These are phyloP conservation scores for Gymnopilus junonius DNA, from an alignment of 768 basidiomycete species.

Conservation along the genomic window DNA sequence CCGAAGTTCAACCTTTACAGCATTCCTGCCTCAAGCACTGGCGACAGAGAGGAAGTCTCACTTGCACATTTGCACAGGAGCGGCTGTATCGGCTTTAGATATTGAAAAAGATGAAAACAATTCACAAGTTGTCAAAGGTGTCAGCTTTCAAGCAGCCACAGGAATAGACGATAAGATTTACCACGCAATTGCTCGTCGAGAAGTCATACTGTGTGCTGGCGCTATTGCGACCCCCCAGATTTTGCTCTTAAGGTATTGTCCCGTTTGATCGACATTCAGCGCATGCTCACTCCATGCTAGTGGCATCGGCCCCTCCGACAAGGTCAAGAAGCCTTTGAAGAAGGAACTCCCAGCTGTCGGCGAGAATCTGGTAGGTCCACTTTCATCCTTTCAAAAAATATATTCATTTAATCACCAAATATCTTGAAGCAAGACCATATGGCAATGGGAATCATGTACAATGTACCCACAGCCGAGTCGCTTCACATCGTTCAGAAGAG, in stretches of 20 bases:
- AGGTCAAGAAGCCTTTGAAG: not conserved
- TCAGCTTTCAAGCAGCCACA: not conserved
- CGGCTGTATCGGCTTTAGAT: not conserved
- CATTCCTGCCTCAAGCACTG: not conserved
- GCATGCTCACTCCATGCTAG: not conserved
- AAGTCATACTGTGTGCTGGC: not conserved
- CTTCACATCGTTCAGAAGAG: not conserved
- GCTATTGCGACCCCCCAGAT: conserved; percentile 1
- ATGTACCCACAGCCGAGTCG: not conserved
- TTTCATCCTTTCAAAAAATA: not conserved
- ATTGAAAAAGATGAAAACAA: not conserved
- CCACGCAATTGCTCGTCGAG: not conserved
- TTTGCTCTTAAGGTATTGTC: not conserved
- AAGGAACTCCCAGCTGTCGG: not conserved
- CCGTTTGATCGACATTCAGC: not conserved
- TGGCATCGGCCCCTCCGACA: not conserved
- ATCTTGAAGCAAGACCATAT: not conserved
- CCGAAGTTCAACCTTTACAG: not conserved
- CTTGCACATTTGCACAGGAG: not conserved
- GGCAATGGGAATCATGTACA: not conserved
- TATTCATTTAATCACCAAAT: not conserved
- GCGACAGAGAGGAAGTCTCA: not conserved
- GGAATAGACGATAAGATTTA: not conserved
- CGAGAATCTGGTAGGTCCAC: not conserved
- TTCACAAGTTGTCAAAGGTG: not conserved